Evolutionary conservation across 2,329 filamentous ascomycete species (phyloP), one percentile per base, ranked within the genome.

Genomic region (Neofusicoccum laricinum): DNA sequence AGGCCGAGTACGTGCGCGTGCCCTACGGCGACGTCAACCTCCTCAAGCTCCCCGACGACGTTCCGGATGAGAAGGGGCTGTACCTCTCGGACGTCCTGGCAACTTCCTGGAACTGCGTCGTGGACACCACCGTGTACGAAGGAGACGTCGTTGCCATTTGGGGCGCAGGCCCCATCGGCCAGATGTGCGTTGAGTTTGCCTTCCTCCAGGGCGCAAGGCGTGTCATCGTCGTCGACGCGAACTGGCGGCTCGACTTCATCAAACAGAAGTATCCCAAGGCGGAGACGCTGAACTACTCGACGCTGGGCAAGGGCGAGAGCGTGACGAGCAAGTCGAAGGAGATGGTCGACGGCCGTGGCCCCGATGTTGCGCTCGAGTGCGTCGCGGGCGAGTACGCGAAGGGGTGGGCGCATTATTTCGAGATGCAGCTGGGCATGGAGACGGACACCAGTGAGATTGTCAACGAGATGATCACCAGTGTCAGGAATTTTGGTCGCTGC

Each of bases 121-220:
- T 93, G 46, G 92, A 96, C 71, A 96, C 92, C 0, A 89, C 86
- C 1, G 89, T 96, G n/a, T 88, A 91, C 67, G 82, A 89, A 38
- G 87, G 85, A 12, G 92, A 96, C 69, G 81, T 88, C 1, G 92
- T 96, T 1, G 92, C 91, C 38, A 87, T 96, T 66, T 96, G 91
- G 86, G 92, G 92, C n/a, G 91, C 89, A 0, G 92, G 92, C 0
- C 93, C 92, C 0, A 91, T 96, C 59, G 92, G 93, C 0, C 91
- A 91, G 61, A 96, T 94, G 78, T 86, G 84, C 2, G 90, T 88
- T 1, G 81, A 87, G 45, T 88, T 87, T 74, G 79, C 88, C 0
- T 81, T 91, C 64, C 78, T 86, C n/a, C 87, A 92, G 63, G 91
- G 91, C 8, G 92, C 92, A 0, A 84, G 79, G 50, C 85, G 90